Evolutionary conservation across 1,284 basidiomycete species (phyloP).

Genomic region (Marasmius tenuissimus): DNA sequence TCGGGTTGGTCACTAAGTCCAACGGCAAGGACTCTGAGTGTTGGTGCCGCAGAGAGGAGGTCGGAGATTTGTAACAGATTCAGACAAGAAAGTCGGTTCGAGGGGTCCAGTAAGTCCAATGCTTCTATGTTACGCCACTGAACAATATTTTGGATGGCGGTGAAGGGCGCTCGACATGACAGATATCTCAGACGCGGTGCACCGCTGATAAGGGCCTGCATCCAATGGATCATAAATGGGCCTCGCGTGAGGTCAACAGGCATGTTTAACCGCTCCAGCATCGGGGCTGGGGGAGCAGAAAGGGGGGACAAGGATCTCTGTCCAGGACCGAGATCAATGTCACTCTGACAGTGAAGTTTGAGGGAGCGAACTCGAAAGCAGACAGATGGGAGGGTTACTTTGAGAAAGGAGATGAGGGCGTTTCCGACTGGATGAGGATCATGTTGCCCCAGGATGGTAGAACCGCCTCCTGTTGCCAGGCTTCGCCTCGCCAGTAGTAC

Average conservation of each 20-base stretch:
- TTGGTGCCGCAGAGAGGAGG: neutral
- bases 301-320: neutral
- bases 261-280: neutral
- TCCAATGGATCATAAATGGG: neutral
- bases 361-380: too few species aligned
- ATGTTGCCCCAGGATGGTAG: too few species aligned
- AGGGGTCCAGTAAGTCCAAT: neutral
- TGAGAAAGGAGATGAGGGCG: too few species aligned
- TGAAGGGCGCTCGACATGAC: neutral
- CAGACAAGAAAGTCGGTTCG: neutral
- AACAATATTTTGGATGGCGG: neutral
- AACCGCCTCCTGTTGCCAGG: too few species aligned
- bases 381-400: too few species aligned
- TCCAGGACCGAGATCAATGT: too few species aligned
- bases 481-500: too few species aligned
- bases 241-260: neutral
- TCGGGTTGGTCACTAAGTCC: neutral
- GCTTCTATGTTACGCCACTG: neutral
- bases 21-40: neutral
- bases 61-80: neutral
- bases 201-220: neutral
- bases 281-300: neutral
- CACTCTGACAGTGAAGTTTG: too few species aligned
- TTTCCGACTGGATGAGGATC: too few species aligned
- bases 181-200: neutral